Percentiles rank a stretch among this genome's conserved stretches.
Evolutionary conservation across 2,329 filamentous ascomycete species (phyloP).

Genomic region (Trichophyton benhamiae): DNA sequence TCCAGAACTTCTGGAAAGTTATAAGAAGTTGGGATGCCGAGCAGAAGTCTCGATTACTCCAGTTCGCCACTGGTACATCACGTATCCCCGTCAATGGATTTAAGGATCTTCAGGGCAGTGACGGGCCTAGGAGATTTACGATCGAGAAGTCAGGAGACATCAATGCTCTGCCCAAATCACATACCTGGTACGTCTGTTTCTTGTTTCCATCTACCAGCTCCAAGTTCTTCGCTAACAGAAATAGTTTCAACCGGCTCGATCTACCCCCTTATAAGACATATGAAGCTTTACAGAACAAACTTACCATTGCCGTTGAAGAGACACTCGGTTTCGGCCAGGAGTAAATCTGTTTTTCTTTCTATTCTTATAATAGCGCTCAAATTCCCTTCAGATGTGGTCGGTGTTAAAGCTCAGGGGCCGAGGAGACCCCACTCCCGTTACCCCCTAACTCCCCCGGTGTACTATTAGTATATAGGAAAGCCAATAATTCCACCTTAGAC

Average conservation of each 20-base stretch:
- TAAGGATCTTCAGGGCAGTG: slow-evolving; percentile 95
- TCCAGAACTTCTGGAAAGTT: slow-evolving; percentile 95
- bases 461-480: slow-evolving; percentile 12
- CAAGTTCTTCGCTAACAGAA: slow-evolving; percentile 5
- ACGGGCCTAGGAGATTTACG: slow-evolving; percentile 87
- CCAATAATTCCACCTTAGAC: slow-evolving; percentile 2
- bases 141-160: slow-evolving; percentile 96
- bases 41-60: slow-evolving; percentile 88
- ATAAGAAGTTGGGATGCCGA: slow-evolving; percentile 96
- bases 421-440: background rate
- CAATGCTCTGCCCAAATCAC: slow-evolving; percentile 83
- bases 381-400: background rate
- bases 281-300: slow-evolving; percentile 73
- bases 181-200: slow-evolving; percentile 68
- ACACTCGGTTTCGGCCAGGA: slow-evolving; percentile 98
- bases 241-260: slow-evolving; percentile 91
- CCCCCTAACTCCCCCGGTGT: background rate
- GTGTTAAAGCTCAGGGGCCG: background rate
- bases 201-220: background rate
- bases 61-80: slow-evolving; percentile 95
- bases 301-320: slow-evolving; percentile 95
- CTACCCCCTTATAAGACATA: slow-evolving; percentile 83
- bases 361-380: background rate
- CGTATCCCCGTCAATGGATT: slow-evolving; percentile 98
- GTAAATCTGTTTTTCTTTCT: slow-evolving; percentile 38